Evolutionary conservation across 2,329 filamentous ascomycete genomes (phyloP).

Genomic region (Aspergillus eucalypticola): DNA sequence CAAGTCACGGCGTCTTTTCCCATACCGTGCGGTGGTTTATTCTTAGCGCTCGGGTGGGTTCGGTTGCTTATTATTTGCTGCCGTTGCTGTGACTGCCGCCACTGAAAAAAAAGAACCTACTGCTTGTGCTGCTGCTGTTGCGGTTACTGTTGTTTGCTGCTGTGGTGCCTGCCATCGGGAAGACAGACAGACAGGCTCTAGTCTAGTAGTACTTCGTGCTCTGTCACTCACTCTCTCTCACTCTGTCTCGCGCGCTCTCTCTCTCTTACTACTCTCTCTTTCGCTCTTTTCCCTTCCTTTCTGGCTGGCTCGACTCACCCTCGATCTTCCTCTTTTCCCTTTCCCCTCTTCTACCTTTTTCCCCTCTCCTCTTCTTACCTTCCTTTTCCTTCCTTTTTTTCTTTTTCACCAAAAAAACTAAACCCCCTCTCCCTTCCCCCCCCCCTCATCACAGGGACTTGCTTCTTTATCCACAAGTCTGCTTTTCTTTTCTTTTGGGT

Average conservation of each 20-base stretch:
- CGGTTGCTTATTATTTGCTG: slow-evolving; percentile 8
- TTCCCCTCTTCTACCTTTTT: slow-evolving; percentile 16
- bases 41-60: slow-evolving; percentile 8
- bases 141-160: background rate
- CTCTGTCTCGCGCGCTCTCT: background rate
- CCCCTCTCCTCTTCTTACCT: slow-evolving; percentile 4
- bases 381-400: slow-evolving; percentile 16
- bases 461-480: slow-evolving; percentile 17
- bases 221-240: too few species aligned
- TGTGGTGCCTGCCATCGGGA: background rate
- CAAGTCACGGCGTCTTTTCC: too few species aligned
- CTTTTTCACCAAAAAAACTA: slow-evolving; percentile 7
- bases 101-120: background rate
- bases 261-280: slow-evolving; percentile 18
- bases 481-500: slow-evolving; percentile 10
- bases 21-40: slow-evolving; percentile 6
- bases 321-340: slow-evolving; percentile 16
- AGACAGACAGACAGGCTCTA: background rate
- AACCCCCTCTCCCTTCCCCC: slow-evolving; percentile 9
- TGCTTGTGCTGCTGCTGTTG: background rate
- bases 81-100: background rate
- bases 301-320: slow-evolving; percentile 8
- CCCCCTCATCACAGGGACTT: slow-evolving; percentile 19
- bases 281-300: slow-evolving; percentile 12
- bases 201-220: background rate